Evolutionary conservation across 73 alveolate genomes (phyloP).

Genomic region (Paramecium pentaurelia): DNA sequence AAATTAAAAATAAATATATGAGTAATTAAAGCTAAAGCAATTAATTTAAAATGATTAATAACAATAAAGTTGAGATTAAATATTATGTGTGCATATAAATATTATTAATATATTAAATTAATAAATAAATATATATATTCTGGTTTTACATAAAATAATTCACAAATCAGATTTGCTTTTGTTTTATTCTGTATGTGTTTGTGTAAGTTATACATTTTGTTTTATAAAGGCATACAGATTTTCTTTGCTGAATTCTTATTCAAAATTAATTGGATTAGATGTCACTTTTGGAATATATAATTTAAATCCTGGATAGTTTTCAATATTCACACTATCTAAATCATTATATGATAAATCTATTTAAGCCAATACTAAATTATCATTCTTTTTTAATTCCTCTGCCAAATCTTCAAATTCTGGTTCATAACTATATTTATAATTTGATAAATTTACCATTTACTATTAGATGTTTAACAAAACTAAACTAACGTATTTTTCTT

Average conservation of each 20-base stretch:
- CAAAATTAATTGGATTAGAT: not conserved
- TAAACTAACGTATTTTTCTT: not conserved
- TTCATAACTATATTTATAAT: not conserved
- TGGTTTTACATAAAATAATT: not conserved
- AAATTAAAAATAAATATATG: not conserved
- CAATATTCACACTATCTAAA: not conserved
- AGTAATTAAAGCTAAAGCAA: not conserved
- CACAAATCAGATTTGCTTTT: constrained; percentile 8
- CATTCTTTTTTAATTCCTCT: not conserved
- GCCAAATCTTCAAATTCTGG: constrained; percentile 47
- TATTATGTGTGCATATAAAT: not conserved
- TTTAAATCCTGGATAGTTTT: not conserved
- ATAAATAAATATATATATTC: not conserved
- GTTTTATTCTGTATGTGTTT: not conserved
- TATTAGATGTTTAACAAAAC: not conserved
- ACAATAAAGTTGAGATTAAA: not conserved
- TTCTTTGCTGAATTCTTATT: not conserved
- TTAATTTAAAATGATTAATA: not conserved
- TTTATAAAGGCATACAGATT: not conserved
- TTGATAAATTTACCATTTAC: not conserved
- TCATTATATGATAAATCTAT: constrained; percentile 19
- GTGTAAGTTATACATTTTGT: not conserved
- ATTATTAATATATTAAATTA: not conserved
- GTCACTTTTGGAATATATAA: not conserved
- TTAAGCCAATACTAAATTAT: not conserved